phyloP scores from a whole-genome alignment of 441 rosid species.

The Erysimum pusillum region DNA sequence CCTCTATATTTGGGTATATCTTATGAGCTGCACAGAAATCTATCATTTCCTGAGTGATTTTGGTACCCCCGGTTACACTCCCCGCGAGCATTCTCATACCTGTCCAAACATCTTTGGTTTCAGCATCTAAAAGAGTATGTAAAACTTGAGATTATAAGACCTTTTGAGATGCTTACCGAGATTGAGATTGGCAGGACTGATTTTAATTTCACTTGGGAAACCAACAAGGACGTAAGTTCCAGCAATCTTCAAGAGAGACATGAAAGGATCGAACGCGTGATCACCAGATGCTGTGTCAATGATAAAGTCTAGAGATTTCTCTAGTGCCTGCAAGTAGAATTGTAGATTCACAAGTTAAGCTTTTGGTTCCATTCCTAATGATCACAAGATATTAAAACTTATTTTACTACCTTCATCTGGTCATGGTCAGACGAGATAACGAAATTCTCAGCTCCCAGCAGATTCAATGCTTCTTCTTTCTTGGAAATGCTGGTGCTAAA shows the following conservation, averaged over 20 bases:
- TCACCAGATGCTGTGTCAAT: constrained; percentile 90
- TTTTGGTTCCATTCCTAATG: background rate
- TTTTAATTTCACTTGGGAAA: constrained; percentile 81
- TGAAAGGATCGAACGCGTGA: constrained; percentile 80
- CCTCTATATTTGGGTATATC: constrained; percentile 75
- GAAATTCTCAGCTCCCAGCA: constrained; percentile 75
- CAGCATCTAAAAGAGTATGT: constrained; percentile 17
- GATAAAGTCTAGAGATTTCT: constrained; percentile 77
- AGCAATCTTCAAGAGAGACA: constrained; percentile 73
- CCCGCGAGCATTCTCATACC: constrained; percentile 76
- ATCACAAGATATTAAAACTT: background rate
- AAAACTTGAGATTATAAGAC: background rate
- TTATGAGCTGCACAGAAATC: constrained; percentile 74
- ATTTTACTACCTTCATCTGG: constrained; percentile 75
- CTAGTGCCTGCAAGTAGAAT: constrained; percentile 56
- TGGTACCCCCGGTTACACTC: constrained; percentile 77
- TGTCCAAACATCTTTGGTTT: constrained; percentile 40
- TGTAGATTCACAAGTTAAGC: background rate
- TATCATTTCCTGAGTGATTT: constrained; percentile 76
- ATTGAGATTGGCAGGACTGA: constrained; percentile 74
- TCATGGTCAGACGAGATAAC: constrained; percentile 75
- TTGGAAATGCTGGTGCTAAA: constrained; percentile 86
- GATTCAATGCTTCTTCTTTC: constrained; percentile 78
- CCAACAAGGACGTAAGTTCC: constrained; percentile 79
- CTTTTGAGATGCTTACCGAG: constrained; percentile 48